phyloP scores from a whole-genome alignment of 192 early-diverging fungal genomes.

The Podochytrium sp. region DNA sequence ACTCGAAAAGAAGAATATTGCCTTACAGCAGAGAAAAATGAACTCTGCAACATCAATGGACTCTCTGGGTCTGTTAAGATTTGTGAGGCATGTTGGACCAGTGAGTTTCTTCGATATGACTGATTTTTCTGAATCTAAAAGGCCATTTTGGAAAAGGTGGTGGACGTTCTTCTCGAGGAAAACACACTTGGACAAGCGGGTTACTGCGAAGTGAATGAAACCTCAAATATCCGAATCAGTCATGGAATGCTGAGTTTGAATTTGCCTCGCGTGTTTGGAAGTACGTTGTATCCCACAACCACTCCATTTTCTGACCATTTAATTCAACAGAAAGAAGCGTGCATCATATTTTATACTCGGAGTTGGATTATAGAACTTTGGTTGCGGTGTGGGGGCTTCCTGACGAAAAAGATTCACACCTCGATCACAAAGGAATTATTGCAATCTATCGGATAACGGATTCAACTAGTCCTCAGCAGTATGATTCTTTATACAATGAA shows the following conservation, averaged over 20 bases:
- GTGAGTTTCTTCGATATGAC: conserved; percentile 21
- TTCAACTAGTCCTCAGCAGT: conserved; percentile 37
- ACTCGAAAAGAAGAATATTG: conserved; percentile 17
- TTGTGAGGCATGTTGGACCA: conserved; percentile 42
- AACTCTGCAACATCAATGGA: conserved; percentile 25
- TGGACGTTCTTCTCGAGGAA: conserved; percentile 50
- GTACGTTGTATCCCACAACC: conserved; percentile 22
- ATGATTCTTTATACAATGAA: not conserved
- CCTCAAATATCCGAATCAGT: conserved; percentile 34
- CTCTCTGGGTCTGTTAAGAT: conserved; percentile 35
- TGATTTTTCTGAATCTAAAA: conserved; percentile 1
- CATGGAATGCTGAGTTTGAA: conserved; percentile 36
- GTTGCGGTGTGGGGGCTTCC: conserved; percentile 27
- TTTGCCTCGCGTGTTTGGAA: conserved; percentile 16
- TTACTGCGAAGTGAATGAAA: conserved; percentile 9
- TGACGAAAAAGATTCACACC: not conserved
- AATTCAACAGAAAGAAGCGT: conserved; percentile 21
- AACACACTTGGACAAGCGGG: conserved; percentile 32
- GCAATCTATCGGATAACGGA: conserved; percentile 45
- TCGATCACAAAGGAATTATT: conserved; percentile 35
- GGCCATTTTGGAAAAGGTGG: conserved; percentile 30
- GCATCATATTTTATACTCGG: conserved; percentile 26
- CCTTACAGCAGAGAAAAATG: not conserved
- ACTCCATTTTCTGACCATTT: not conserved
- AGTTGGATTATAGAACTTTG: conserved; percentile 36